Evolutionary conservation across 306 rosid genomes (phyloP).

Genomic region (Lagenaria siceraria): DNA sequence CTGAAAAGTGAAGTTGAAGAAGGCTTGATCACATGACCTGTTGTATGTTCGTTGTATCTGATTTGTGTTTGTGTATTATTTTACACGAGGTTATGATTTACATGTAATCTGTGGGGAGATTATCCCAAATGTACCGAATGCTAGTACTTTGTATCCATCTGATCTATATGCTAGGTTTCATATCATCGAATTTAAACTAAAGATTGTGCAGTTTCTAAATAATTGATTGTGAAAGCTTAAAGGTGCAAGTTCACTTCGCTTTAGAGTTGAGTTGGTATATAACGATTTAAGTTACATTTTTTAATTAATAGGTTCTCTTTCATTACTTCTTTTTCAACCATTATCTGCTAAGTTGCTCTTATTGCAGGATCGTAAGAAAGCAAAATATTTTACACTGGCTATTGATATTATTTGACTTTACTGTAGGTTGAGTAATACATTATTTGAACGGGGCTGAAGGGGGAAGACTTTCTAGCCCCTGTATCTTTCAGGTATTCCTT

Average conservation of each 20-base stretch:
- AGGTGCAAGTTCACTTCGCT: background rate
- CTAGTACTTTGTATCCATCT: background rate
- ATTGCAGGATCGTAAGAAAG: background rate
- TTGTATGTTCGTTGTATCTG: background rate
- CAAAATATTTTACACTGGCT: background rate
- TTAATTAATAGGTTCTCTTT: background rate
- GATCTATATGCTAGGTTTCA: background rate
- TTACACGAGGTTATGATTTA: background rate
- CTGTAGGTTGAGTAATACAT: background rate
- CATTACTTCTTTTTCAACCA: background rate
- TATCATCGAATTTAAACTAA: background rate
- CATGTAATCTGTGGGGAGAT: background rate
- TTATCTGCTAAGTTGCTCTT: background rate
- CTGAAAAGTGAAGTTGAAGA: background rate
- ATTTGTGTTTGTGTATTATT: background rate
- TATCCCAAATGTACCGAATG: background rate
- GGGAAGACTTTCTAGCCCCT: background rate
- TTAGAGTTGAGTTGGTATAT: background rate
- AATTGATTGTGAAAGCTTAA: background rate
- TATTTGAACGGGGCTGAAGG: background rate
- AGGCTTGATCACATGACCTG: background rate
- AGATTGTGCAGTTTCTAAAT: background rate
- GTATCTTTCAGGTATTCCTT: conserved; percentile 1
- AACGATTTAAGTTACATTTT: background rate
- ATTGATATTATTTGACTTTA: background rate